These are phyloP conservation scores for Aspergillus heteromorphus DNA, from an alignment of 495 filamentous ascomycete genomes.

Conservation along the genomic window DNA sequence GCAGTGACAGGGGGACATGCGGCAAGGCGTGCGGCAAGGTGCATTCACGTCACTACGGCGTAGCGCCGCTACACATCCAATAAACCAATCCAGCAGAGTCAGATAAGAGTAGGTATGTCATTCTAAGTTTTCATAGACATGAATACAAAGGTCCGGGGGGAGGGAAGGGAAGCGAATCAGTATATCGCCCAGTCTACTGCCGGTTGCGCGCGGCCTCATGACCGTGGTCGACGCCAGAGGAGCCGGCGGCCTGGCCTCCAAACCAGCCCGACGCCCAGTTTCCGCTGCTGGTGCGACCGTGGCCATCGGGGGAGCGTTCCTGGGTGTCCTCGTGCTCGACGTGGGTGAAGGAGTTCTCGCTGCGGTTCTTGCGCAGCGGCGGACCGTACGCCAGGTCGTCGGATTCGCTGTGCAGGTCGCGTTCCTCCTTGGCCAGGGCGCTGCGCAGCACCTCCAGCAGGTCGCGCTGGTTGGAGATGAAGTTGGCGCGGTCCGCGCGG, in stretches of 20 bases:
- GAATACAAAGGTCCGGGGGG: not conserved
- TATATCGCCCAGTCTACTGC: not conserved
- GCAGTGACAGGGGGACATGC: not conserved
- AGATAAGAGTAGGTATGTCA: too few relatives aligned
- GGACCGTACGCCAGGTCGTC: conserved; percentile 43
- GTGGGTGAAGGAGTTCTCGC: conserved; percentile 76
- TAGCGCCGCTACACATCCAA: not conserved
- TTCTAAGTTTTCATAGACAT: not conserved
- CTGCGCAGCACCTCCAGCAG: conserved; percentile 63
- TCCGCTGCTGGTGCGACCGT: conserved; percentile 20
- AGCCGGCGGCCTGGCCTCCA: conserved; percentile 22
- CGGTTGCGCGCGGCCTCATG: not conserved
- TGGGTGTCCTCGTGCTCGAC: conserved; percentile 66
- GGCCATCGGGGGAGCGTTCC: conserved; percentile 18
- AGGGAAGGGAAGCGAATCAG: too few relatives aligned
- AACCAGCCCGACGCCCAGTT: conserved; percentile 39
- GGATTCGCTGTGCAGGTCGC: conserved; percentile 36
- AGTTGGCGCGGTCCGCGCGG: conserved; percentile 58
- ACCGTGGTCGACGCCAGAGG: conserved; percentile 16
- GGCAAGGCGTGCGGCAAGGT: not conserved
- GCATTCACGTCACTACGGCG: not conserved
- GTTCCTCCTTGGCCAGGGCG: conserved; percentile 70
- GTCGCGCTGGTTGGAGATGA: conserved; percentile 69
- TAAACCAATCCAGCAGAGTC: not conserved
- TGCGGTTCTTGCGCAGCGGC: conserved; percentile 62